Evolutionary conservation across 345 rosid genomes (phyloP), one percentile per base, ranked within the genome.

Genomic region (Citrus medica): DNA sequence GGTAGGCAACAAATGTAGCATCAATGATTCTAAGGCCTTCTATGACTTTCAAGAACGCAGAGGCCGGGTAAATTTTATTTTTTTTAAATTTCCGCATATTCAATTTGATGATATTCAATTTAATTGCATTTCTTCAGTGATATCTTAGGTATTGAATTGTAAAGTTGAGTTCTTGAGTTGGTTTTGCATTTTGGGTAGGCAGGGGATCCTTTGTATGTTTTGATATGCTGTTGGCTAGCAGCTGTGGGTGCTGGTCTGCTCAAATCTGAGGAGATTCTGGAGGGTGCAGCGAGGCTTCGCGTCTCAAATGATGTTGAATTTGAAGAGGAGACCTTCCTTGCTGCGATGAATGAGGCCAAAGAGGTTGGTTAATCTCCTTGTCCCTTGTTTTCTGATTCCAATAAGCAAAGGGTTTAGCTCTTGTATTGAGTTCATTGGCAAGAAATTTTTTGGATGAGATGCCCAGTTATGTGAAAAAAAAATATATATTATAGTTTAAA

Each of bases 181-280:
- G 76, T 32, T 77, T 73, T 73, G 80, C 82, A 32, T 64, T 69
- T 55, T 87, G 83, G 76, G 71, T 76, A 95, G 99, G 86, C 92
- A 77, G 98, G 97, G 81, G 97, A 95, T 37, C 97, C 99, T 28
- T 83, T 96, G 92, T 89, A 91, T 86, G 99, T 93, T 82, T 89
- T 93, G 67, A 79, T 96, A 30, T 92, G 98, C 81, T 93, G 99
- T 83, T 96, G 98, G 98, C 83, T 89, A 71, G 92, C 99, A 40
- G 99, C 97, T 65, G 92, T 92, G 6, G 97, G 99, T 71, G 99
- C 98, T 71, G 99, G 99, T 67, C 92, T 96, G 78, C 85, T 96
- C 59, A 96, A 93, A 83, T 93, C 98, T 19, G 98, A 93, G 83
- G 98, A 93, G 85, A 92, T 95, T 53, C 84, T 92, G 78, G 98